Evolutionary conservation across 352 stramenopile species (phyloP), one percentile per base, ranked within the genome.

Genomic region (Phytophthora citricola): DNA sequence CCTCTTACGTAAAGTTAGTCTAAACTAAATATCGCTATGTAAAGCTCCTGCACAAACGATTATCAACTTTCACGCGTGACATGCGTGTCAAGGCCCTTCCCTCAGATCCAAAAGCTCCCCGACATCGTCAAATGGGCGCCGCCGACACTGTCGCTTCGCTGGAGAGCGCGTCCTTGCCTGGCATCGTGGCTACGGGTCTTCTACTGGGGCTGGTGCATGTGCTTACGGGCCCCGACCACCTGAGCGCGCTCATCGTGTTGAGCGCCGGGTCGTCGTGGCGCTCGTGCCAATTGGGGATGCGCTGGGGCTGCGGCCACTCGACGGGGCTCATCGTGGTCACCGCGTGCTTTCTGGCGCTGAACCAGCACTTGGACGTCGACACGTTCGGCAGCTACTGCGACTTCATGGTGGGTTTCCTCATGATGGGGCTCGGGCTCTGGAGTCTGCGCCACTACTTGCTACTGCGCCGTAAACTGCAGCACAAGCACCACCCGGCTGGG

Each of bases 281-380:
- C 24, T 89, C 87, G 24, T 95, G 92, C 52, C 78, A 83, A 29
- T 70, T 97, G 7, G 90, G 90, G 15, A 80, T 97, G 62, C 84
- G 86, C 69, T 98, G 90, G 92, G 92, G 92, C n/a, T 78, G 92
- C 44, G 90, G 90, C 47, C 90, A 97, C 67, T 92, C 80, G 5
- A 87, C 81, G 5, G 92, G 90, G 2, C 76, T 98, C 15, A 58
- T 98, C 20, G 31, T 90, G 26, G 78, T 90, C 27, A 94, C 66
- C 53, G 78, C 66, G 44, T 73, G 46, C 56, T 93, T 79, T 73
- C 85, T 78, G 75, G 89, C 71, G 32, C 69, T 75, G 24, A 89
- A 76, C 57, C 76, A 63, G 53, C 74, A 76, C 26, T 56, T 78
- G 65, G 72, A 78, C 58, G 69, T 90, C 40, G 66, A 82, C 26